phyloP scores from a whole-genome alignment of 768 basidiomycete genomes.

The Rhizopogon roseolus region DNA sequence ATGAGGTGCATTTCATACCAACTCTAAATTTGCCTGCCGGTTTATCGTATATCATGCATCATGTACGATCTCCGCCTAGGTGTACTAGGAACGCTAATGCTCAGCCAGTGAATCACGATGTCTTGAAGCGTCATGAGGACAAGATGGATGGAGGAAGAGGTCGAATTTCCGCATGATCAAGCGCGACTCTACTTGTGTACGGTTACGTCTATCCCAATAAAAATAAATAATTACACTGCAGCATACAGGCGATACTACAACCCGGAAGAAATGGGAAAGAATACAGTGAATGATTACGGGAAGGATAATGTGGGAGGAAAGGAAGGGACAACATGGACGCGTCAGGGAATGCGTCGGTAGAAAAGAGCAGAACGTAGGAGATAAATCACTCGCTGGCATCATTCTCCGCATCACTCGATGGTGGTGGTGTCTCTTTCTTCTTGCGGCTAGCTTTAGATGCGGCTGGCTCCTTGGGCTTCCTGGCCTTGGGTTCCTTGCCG shows the following conservation, averaged over 20 bases:
- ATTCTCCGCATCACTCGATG: conserved; percentile 17
- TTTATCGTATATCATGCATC: too few species aligned
- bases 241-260: conserved; percentile 8
- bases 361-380: background rate
- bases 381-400: conserved; percentile 18
- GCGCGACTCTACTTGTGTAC: background rate
- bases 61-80: background rate
- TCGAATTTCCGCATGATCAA: background rate
- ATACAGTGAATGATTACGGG: conserved; percentile 9
- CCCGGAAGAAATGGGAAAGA: background rate
- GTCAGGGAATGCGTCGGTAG: background rate
- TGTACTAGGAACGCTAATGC: background rate
- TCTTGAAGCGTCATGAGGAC: background rate
- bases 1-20: too few species aligned
- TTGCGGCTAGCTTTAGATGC: conserved; percentile 2
- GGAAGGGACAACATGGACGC: background rate
- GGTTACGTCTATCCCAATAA: background rate
- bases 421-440: conserved; percentile 13
- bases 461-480: conserved; percentile 33
- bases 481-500: conserved; percentile 45
- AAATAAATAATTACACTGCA: conserved; percentile 5
- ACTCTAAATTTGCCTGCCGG: too few species aligned
- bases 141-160: background rate
- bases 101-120: background rate
- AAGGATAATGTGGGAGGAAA: conserved; percentile 4